phyloP scores from a whole-genome alignment of 305 asterid genomes.

The Solanum hybrid region DNA sequence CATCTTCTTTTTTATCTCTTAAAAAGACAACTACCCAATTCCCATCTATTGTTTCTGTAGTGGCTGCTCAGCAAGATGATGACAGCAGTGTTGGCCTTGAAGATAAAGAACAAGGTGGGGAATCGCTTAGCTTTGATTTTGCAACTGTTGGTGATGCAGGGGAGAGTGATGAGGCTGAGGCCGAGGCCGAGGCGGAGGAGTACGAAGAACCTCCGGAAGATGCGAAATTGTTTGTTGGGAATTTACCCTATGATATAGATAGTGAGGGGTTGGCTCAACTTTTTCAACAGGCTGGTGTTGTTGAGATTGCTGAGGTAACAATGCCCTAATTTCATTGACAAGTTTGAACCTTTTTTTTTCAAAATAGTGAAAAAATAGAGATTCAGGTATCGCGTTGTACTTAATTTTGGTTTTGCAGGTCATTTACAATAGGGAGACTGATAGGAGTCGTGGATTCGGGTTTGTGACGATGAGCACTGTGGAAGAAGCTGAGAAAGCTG shows the following conservation, averaged over 20 bases:
- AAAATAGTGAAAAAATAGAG: background rate
- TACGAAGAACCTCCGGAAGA: constrained; percentile 59
- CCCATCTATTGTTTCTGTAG: constrained; percentile 26
- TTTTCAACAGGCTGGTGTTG: constrained; percentile 74
- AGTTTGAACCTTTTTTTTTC: background rate
- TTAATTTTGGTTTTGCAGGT: constrained; percentile 40
- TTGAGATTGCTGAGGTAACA: constrained; percentile 69
- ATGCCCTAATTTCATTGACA: background rate
- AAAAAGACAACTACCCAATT: constrained; percentile 14
- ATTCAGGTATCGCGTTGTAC: background rate
- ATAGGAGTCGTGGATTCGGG: constrained; percentile 79
- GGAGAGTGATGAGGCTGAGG: constrained; percentile 17
- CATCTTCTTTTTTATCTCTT: background rate
- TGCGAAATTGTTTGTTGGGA: constrained; percentile 81
- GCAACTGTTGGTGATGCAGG: constrained; percentile 24
- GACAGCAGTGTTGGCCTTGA: constrained; percentile 39
- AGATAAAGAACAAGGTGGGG: constrained; percentile 21
- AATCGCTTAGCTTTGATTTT: constrained; percentile 14
- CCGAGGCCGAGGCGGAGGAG: background rate
- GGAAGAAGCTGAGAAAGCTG: constrained; percentile 89
- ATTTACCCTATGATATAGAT: constrained; percentile 72
- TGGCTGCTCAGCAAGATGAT: constrained; percentile 49
- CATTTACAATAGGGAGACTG: constrained; percentile 67
- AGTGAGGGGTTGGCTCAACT: constrained; percentile 56
- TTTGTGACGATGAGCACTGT: constrained; percentile 86